Evolutionary conservation across 129 eudicot genomes (phyloP).

Genomic region (Arctium minus): DNA sequence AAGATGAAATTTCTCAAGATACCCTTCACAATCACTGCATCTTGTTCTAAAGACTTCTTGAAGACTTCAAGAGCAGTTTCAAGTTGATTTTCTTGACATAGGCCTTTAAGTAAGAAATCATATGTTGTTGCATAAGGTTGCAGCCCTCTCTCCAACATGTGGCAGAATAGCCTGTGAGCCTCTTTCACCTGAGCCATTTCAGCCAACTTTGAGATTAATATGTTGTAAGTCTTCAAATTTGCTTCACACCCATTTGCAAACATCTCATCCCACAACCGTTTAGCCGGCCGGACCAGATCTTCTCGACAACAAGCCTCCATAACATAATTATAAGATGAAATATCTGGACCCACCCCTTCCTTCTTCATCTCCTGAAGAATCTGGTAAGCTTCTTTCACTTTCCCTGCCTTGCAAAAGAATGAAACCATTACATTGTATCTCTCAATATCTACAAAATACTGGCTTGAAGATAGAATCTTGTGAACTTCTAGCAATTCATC

Average conservation of each 20-base stretch:
- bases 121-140: conserved; percentile 48
- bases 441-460: conserved; percentile 49
- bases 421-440: conserved; percentile 48
- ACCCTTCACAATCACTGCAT: conserved; percentile 27
- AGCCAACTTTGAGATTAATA: conserved; percentile 53
- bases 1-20: conserved; percentile 34
- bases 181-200: conserved; percentile 62
- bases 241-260: conserved; percentile 75
- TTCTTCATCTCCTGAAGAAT: conserved; percentile 70
- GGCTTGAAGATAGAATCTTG: conserved; percentile 48
- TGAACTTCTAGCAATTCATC: conserved; percentile 51
- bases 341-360: conserved; percentile 62
- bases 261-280: conserved; percentile 96
- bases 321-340: conserved; percentile 57
- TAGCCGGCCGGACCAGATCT: conserved; percentile 85
- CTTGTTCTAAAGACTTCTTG: conserved; percentile 50
- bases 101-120: conserved; percentile 51
- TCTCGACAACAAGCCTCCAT: conserved; percentile 84
- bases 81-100: conserved; percentile 56
- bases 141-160: conserved; percentile 60
- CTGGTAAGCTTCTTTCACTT: conserved; percentile 61
- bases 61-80: conserved; percentile 53
- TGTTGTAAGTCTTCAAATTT: conserved; percentile 51
- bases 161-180: conserved; percentile 46
- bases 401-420: conserved; percentile 65